phyloP scores from a whole-genome alignment of 345 rosid genomes.

The Diplotaxis tenuifolia region DNA sequence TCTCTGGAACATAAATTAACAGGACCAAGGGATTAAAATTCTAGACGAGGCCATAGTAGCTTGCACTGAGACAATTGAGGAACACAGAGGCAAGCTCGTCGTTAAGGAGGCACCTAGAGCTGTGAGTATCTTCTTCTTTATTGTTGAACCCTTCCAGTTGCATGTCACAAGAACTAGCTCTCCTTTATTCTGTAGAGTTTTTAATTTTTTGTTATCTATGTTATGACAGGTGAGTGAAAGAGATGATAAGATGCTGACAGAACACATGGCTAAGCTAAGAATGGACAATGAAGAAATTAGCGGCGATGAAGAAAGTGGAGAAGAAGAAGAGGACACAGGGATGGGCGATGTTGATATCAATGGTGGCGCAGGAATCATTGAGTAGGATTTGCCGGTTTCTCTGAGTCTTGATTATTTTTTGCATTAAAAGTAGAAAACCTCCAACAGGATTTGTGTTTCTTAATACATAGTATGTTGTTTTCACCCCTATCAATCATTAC shows the following conservation, averaged over 20 bases:
- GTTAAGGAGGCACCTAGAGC: conserved; percentile 94
- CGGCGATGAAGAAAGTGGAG: conserved; percentile 95
- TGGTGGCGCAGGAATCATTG: conserved; percentile 52
- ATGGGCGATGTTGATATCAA: conserved; percentile 89
- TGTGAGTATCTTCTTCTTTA: conserved; percentile 48
- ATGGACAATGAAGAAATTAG: conserved; percentile 82
- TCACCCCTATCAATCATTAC: conserved; percentile 19
- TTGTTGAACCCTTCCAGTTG: background rate
- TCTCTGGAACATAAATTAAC: conserved; percentile 14
- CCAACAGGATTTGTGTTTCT: conserved; percentile 8
- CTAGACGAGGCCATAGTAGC: conserved; percentile 74
- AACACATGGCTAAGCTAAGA: conserved; percentile 88
- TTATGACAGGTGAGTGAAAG: conserved; percentile 85
- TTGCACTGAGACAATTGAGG: conserved; percentile 75
- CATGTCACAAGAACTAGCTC: conserved; percentile 9
- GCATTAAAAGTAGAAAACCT: conserved; percentile 14
- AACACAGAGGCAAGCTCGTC: conserved; percentile 81
- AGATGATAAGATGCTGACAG: conserved; percentile 90
- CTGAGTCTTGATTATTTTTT: conserved; percentile 12
- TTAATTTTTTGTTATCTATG: background rate
- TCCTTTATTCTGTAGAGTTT: background rate
- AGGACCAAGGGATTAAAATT: conserved; percentile 94
- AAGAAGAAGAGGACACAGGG: conserved; percentile 86
- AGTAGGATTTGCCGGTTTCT: conserved; percentile 38
- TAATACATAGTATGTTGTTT: conserved; percentile 15